Conservation (phyloP, 2,329 filamentous ascomycete species). For the Pestalotiopsis sp. region DNA sequence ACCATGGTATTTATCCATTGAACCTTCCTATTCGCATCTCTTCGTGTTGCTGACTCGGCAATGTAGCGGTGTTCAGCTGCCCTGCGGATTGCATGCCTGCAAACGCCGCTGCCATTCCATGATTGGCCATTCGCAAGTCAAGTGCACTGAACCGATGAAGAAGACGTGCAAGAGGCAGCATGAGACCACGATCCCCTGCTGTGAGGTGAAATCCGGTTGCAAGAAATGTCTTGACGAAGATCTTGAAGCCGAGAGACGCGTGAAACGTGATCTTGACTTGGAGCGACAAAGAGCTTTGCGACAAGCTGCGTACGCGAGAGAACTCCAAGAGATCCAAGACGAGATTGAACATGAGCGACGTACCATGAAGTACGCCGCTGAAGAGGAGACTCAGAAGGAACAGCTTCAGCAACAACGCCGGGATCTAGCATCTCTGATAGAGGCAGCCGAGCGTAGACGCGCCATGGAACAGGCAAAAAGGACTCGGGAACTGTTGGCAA, state of each 20-base stretch:
- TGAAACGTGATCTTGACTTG: constrained; percentile 50
- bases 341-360: constrained; percentile 53
- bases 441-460: too few species aligned
- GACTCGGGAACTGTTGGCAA: constrained; percentile 13
- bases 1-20: constrained; percentile 55
- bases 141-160: constrained; percentile 39
- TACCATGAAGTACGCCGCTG: constrained; percentile 41
- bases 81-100: constrained; percentile 64
- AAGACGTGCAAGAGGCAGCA: constrained; percentile 53
- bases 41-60: not conserved
- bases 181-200: constrained; percentile 48
- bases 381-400: constrained; percentile 47
- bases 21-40: not conserved
- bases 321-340: constrained; percentile 55
- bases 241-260: constrained; percentile 43
- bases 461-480: constrained; percentile 17
- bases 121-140: constrained; percentile 56
- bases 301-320: constrained; percentile 45
- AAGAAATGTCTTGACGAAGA: constrained; percentile 54
- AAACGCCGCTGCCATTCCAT: constrained; percentile 64
- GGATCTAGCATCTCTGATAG: constrained; percentile 31
- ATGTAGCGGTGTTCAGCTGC: constrained; percentile 35
- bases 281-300: constrained; percentile 49
- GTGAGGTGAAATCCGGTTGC: constrained; percentile 44
- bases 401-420: constrained; percentile 46